Base-by-base conservation (phyloP, 2,329 filamentous ascomycete species). In the Penicillium hesseltinei region DNA sequence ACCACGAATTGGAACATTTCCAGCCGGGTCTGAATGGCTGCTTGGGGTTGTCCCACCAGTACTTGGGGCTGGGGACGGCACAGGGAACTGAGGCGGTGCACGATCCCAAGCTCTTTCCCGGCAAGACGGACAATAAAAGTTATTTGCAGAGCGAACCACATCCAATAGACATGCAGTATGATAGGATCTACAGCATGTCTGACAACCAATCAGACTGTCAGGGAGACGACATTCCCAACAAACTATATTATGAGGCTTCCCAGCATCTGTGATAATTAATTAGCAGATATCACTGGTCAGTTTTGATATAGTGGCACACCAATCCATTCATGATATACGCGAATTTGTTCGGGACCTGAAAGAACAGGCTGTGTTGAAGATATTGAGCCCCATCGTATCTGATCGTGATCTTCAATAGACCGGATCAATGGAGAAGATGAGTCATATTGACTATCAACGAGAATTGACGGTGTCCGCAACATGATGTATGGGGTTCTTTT, bases 161-260 rank as follows among this genome's bases (percentile, higher is more conserved):
- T 36, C 45, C 43, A 46, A 39, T 36, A 73, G 50, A 33, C 70
- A 73, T 17, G 52, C 54, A 25, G 52, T 51, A 55, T 72, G 70
- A 54, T 72, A 72, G 10, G 70, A 68, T 55, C 70, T 66, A 59
- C 67, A 71, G 57, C 70, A 72, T 8, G 69, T 70, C 46, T 63
- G 60, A 55, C 71, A 73, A 1, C 53, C 56, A 39, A 70, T 59
- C 23, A 72, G 39, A 40, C 66, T 60, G 23, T 65, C 63, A 7
- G 71, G 69, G 21, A 59, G 59, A 17, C 62, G 62, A 45, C 69
- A 72, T 19, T 57, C 52, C 2, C 65, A 71, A 36, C 70, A 72
- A 40, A 73, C 63, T 19, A 72, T 44, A 51, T 71, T 69, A 51
- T 71, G 69, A 21, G 66, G 69, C 49, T 62, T 69, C 15, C 69